A percentile compares a stretch with the other conserved stretches of the same genome.
Conservation (phyloP, 75 land plant genomes). For the Pinus taeda region DNA sequence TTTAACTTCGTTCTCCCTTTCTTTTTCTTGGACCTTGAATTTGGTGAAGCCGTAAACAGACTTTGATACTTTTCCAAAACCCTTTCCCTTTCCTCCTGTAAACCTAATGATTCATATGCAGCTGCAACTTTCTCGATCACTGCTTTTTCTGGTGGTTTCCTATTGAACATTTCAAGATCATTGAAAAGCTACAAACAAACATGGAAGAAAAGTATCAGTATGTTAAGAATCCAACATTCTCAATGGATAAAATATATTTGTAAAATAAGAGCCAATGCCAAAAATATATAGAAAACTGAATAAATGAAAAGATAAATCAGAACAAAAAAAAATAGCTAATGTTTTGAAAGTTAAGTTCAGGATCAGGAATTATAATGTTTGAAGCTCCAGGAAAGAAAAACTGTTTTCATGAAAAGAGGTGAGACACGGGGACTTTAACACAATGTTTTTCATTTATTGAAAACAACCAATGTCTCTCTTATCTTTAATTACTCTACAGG, state of each 20-base stretch:
- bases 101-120: slow-evolving; percentile 49
- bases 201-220: neutral
- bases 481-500: too few species aligned
- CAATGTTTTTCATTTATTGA: too few species aligned
- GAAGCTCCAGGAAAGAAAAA: too few species aligned
- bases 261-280: neutral
- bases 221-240: neutral
- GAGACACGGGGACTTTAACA: too few species aligned
- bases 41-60: slow-evolving; percentile 23
- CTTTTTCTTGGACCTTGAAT: slow-evolving; percentile 13
- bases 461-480: too few species aligned
- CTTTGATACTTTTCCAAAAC: slow-evolving; percentile 48
- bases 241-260: neutral
- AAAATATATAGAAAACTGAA: neutral
- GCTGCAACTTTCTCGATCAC: slow-evolving; percentile 50
- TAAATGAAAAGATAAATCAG: neutral
- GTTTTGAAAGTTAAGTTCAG: neutral
- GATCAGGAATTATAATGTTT: neutral
- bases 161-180: slow-evolving; percentile 46
- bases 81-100: slow-evolving; percentile 42
- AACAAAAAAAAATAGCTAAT: neutral
- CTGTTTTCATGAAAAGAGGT: too few species aligned
- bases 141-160: slow-evolving; percentile 56
- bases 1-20: neutral
- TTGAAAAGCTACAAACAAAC: slow-evolving; percentile 41